Evolutionary conservation across 2,329 filamentous ascomycete genomes (phyloP).

Genomic region (Periconia digitata): DNA sequence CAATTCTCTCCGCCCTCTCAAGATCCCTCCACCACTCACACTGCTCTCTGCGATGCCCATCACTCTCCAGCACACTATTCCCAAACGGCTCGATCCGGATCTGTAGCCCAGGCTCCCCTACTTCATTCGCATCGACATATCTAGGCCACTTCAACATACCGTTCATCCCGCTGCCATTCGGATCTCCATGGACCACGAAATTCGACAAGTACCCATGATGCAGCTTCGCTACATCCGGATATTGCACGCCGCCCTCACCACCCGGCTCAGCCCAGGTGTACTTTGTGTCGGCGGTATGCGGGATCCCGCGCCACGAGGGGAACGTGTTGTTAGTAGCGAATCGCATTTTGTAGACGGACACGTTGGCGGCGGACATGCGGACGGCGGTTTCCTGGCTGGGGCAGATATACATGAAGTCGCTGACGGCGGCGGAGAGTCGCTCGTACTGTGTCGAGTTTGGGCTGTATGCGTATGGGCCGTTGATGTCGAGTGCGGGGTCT

Average conservation of each 20-base stretch:
- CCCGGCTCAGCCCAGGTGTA: constrained; percentile 54
- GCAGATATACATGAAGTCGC: constrained; percentile 51
- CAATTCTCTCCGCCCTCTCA: constrained; percentile 18
- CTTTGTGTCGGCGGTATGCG: constrained; percentile 38
- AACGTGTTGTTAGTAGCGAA: constrained; percentile 26
- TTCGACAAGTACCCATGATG: constrained; percentile 45
- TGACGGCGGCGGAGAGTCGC: constrained; percentile 45
- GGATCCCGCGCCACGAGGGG: constrained; percentile 22
- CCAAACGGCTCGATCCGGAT: constrained; percentile 28
- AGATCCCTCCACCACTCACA: constrained; percentile 34
- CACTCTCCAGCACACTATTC: constrained; percentile 25
- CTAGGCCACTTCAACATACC: constrained; percentile 42
- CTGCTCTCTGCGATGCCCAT: constrained; percentile 24
- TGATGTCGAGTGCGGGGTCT: constrained; percentile 17
- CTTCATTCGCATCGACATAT: constrained; percentile 28
- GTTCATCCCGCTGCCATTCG: constrained; percentile 31
- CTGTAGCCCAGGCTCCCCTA: constrained; percentile 19
- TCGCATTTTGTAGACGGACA: constrained; percentile 29
- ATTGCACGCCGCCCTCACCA: constrained; percentile 45
- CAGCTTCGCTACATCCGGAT: constrained; percentile 40
- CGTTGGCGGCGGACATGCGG: constrained; percentile 35
- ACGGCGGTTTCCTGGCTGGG: constrained; percentile 50
- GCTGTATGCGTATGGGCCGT: constrained; percentile 41
- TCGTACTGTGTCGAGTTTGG: constrained; percentile 50
- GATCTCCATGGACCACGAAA: constrained; percentile 45